Base-by-base conservation (phyloP, 129 eudicot species). In the carrot (Daucus carota) region DNA sequence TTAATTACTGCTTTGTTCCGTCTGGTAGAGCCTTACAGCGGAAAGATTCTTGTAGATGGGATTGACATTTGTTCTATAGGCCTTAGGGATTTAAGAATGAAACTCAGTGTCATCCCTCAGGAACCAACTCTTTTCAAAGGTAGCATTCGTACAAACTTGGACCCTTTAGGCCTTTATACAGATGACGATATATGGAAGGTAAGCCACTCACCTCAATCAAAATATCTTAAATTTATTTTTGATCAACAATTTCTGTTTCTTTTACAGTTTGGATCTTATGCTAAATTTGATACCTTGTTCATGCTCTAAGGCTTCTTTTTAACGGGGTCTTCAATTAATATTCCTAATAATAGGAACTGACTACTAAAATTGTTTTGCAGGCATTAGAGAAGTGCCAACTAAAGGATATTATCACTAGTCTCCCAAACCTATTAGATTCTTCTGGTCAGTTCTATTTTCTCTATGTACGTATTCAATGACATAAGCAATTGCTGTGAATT, bases 141-240 rank as follows among this genome's bases (percentile, higher is more conserved):
- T 15, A 63, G 70, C 70, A 29, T 63, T 29, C 70, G 70, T 13
- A 63, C 70, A 14, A 63, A 63, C 36, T 29, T 63, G 70, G 70
- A 63, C 70, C 70, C 70, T 63, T 15, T 63, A 63, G 70, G 70
- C 38, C 1, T 63, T 63, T 80, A 93, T 69, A 80, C 98, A 29
- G 98, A 93, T 69, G 85, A 90, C 5, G 88, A 90, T 16, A 84
- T 93, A 79, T 93, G 98, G 98, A 79, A 84, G 92, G 96, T 88
- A 76, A 80, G 15, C 1, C 24, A 26, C 34, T 17, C 62, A 52
- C n/a, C n/a, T 29, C 6, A 57, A 57, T 57, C 29, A 2, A 54
- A 28, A 54, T 10, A 4, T 54, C 29, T 22, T 54, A 2, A 54
- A 14, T n/a, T 54, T 54, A n/a, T 54, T 22, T 6, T n/a, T 54